A percentile compares a stretch with the other conserved stretches of the same genome.
These are phyloP conservation scores for Saccharum officinarum DNA, from an alignment of 176 grass and related monocot genomes.

Conservation along the genomic window DNA sequence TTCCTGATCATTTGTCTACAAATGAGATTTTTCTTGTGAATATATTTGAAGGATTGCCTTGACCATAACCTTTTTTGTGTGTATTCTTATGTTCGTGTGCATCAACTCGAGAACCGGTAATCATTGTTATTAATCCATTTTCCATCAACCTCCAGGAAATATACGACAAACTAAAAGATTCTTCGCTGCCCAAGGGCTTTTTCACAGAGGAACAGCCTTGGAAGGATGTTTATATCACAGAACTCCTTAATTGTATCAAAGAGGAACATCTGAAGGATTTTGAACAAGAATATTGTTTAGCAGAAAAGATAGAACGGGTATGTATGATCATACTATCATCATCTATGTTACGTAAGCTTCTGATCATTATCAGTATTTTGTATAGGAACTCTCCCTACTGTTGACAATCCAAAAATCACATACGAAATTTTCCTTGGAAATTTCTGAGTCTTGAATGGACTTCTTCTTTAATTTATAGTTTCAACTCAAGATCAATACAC, in stretches of 20 bases:
- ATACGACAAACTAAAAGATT: constrained; percentile 45
- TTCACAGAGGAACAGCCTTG: constrained; percentile 25
- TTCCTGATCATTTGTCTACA: constrained; percentile 4
- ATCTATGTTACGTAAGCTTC: background rate
- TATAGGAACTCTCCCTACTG: background rate
- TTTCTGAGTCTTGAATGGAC: background rate
- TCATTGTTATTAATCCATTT: constrained; percentile 7
- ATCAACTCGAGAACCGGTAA: background rate
- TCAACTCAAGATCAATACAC: background rate
- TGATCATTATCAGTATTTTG: background rate
- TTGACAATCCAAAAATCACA: background rate
- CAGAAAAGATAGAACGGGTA: constrained; percentile 53
- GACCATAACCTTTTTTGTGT: background rate
- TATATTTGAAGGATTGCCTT: background rate
- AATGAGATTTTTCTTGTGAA: background rate
- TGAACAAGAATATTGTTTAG: constrained; percentile 51
- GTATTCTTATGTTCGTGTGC: background rate
- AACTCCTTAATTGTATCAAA: constrained; percentile 41
- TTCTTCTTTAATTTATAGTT: background rate
- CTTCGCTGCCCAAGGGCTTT: constrained; percentile 18
- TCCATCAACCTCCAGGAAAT: constrained; percentile 38
- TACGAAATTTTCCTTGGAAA: background rate
- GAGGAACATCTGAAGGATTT: constrained; percentile 47
- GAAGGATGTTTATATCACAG: constrained; percentile 39
- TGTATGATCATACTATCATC: constrained; percentile 3